Evolutionary conservation across 208 protist species (phyloP).

Genomic region (Wallacemonas sp.): DNA sequence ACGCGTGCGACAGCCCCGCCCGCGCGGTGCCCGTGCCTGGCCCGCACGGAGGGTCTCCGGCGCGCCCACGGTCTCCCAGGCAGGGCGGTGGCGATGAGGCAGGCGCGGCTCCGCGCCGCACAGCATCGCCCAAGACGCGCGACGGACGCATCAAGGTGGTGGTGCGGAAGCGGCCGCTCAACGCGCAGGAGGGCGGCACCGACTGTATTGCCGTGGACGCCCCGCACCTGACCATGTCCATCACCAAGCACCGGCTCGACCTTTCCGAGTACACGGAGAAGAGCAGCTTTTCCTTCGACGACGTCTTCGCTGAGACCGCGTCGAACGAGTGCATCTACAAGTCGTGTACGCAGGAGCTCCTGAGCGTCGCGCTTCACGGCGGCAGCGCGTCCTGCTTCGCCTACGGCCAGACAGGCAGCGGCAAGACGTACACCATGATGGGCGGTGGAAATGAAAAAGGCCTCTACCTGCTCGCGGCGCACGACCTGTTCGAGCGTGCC

Average conservation of each 20-base stretch:
- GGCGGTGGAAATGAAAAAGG: slow-evolving; percentile 70
- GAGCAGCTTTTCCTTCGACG: slow-evolving; percentile 95
- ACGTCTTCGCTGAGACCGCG: slow-evolving; percentile 76
- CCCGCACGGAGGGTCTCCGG: too few species aligned
- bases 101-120: background rate
- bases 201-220: slow-evolving; percentile 58
- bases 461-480: slow-evolving; percentile 91
- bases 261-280: slow-evolving; percentile 94
- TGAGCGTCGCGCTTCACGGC: slow-evolving; percentile 87
- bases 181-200: slow-evolving; percentile 34
- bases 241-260: slow-evolving; percentile 92
- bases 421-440: slow-evolving; percentile 78
- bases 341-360: slow-evolving; percentile 67
- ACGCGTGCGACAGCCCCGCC: too few species aligned
- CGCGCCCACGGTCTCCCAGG: too few species aligned
- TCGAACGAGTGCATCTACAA: slow-evolving; percentile 90
- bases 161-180: slow-evolving; percentile 87
- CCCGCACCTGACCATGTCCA: slow-evolving; percentile 49
- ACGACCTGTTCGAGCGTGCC: slow-evolving; percentile 87
- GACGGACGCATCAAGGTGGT: slow-evolving; percentile 79
- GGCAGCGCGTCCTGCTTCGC: slow-evolving; percentile 95
- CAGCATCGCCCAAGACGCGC: slow-evolving; percentile 25
- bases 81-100: background rate
- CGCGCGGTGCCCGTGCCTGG: too few species aligned
- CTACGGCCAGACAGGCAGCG: slow-evolving; percentile 78